Percentiles rank a stretch among this genome's conserved stretches.
Conservation (phyloP, 768 basidiomycete genomes). For the Rhizopogon roseolus region DNA sequence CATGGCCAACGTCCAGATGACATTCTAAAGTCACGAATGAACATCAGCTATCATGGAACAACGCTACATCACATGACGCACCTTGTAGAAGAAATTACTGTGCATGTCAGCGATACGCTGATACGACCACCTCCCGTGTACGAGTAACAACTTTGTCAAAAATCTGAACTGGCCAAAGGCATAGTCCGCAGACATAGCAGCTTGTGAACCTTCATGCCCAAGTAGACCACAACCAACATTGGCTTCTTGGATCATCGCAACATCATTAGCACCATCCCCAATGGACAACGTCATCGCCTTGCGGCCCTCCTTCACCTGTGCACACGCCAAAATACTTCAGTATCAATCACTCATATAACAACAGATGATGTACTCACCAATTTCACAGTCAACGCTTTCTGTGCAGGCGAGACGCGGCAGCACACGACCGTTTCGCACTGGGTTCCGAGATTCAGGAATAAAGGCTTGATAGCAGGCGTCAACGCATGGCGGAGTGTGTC, state of each 20-base stretch:
- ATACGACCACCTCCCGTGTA: slow-evolving; percentile 97
- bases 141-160: slow-evolving; percentile 84
- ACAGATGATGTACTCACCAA: slow-evolving; percentile 46
- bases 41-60: background rate
- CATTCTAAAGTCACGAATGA: slow-evolving; percentile 48
- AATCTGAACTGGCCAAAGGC: slow-evolving; percentile 97
- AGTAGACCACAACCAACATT: slow-evolving; percentile 93
- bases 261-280: slow-evolving; percentile 96
- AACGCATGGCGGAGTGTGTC: slow-evolving; percentile 86
- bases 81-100: slow-evolving; percentile 98
- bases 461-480: slow-evolving; percentile 65
- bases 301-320: slow-evolving; percentile 88
- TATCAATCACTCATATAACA: background rate
- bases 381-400: slow-evolving; percentile 96
- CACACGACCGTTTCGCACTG: slow-evolving; percentile 98
- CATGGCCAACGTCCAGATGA: slow-evolving; percentile 89
- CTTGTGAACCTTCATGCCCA: slow-evolving; percentile 94
- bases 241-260: slow-evolving; percentile 99
- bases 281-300: slow-evolving; percentile 97
- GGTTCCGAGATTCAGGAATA: slow-evolving; percentile 90
- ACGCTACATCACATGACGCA: slow-evolving; percentile 24
- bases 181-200: slow-evolving; percentile 98
- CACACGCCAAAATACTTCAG: background rate
- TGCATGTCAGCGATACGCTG: slow-evolving; percentile 96
- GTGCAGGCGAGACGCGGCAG: slow-evolving; percentile 95